These are phyloP conservation scores for Wolfiporia cocos DNA, from an alignment of 1,284 basidiomycete genomes.

Conservation along the genomic window DNA sequence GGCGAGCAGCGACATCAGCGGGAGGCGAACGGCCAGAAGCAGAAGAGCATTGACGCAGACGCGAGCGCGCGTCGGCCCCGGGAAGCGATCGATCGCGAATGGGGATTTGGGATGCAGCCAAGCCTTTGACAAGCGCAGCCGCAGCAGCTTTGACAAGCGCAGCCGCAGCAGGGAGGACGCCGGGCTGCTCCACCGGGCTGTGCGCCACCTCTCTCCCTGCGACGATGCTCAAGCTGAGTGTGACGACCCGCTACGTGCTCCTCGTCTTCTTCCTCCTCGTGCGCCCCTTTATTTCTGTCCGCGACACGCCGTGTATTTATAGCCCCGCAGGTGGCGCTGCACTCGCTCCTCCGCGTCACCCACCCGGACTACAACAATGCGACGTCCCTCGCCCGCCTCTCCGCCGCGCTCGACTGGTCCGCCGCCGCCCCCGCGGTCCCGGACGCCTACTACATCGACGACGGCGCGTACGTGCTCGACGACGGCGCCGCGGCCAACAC, in stretches of 20 bases:
- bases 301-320: constrained; percentile 1
- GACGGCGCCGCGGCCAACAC: constrained; percentile 6
- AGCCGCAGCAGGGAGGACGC: no score
- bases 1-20: no score
- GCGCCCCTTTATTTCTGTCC: background rate
- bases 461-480: constrained; percentile 4
- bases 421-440: constrained; percentile 3
- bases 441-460: constrained; percentile 6
- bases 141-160: no score
- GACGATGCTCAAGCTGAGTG: constrained; percentile 17
- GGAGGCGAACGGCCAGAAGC: no score
- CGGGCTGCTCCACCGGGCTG: no score
- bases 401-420: constrained; percentile 16
- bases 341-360: constrained; percentile 30
- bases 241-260: constrained; percentile 21
- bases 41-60: no score
- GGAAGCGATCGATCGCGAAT: no score
- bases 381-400: constrained; percentile 26
- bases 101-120: no score
- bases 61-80: no score
- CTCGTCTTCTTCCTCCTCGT: constrained; percentile 22
- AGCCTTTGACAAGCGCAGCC: no score
- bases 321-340: constrained; percentile 24
- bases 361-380: constrained; percentile 30
- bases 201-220: background rate